Evolutionary conservation across 257 asterid species (phyloP).

Genomic region (Thymus quinquecostatus): DNA sequence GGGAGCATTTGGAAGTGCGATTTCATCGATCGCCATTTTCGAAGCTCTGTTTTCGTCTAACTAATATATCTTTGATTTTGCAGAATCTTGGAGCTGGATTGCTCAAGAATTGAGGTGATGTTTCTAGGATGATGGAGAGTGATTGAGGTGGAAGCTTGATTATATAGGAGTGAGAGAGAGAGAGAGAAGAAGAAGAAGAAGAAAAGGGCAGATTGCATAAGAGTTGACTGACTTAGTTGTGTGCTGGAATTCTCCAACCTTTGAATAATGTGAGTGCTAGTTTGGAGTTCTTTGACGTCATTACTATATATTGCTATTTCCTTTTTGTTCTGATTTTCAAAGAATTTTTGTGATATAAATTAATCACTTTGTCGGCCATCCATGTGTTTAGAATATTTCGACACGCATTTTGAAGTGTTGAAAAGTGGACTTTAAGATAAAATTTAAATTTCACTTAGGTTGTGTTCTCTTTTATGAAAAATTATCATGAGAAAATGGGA

Average conservation of each 20-base stretch:
- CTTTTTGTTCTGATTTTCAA: background rate
- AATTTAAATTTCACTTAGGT: too few relatives aligned
- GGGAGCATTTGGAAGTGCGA: constrained; percentile 42
- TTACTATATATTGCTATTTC: background rate
- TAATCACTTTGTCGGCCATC: too few relatives aligned
- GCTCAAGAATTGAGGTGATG: background rate
- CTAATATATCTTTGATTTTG: background rate
- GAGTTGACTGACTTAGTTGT: constrained; percentile 7
- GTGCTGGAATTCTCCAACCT: background rate
- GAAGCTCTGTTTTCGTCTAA: background rate
- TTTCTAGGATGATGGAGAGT: background rate
- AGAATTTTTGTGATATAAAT: too few relatives aligned
- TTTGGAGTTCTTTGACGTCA: background rate
- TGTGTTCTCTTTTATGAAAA: too few relatives aligned
- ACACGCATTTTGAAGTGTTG: too few relatives aligned
- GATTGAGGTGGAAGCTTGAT: background rate
- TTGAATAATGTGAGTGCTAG: background rate
- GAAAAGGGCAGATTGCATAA: background rate
- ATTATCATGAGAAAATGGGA: too few relatives aligned
- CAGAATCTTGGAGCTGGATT: background rate
- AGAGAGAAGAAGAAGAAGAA: background rate
- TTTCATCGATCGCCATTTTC: constrained; percentile 48
- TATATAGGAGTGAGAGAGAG: background rate
- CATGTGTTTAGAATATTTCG: too few relatives aligned
- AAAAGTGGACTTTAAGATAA: too few relatives aligned